These are phyloP conservation scores for Dipodascopsis tothii DNA, from an alignment of 805 yeast species.

Conservation along the genomic window DNA sequence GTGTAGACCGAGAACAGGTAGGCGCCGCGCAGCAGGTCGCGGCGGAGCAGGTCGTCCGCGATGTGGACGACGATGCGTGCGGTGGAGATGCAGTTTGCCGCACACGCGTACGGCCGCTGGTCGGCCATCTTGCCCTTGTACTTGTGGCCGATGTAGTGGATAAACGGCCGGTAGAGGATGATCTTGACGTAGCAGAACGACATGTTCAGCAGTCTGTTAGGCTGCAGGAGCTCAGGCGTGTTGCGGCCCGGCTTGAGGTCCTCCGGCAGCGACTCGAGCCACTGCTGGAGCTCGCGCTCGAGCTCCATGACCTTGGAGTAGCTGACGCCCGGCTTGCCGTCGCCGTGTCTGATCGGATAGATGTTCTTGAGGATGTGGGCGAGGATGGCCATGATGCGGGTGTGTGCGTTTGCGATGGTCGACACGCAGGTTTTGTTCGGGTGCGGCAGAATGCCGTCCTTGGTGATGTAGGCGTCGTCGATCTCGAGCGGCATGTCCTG, in stretches of 20 bases:
- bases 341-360: slow-evolving; percentile 54
- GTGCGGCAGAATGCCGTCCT: slow-evolving; percentile 46
- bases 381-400: slow-evolving; percentile 62
- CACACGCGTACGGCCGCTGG: slow-evolving; percentile 60
- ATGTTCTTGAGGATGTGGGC: slow-evolving; percentile 62
- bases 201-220: slow-evolving; percentile 53
- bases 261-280: slow-evolving; percentile 64
- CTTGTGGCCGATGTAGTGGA: slow-evolving; percentile 68
- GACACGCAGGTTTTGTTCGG: slow-evolving; percentile 41
- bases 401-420: slow-evolving; percentile 80
- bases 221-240: slow-evolving; percentile 62
- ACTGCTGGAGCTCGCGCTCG: slow-evolving; percentile 59
- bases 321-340: slow-evolving; percentile 7
- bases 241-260: slow-evolving; percentile 66
- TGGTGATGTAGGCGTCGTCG: slow-evolving; percentile 80
- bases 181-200: slow-evolving; percentile 57
- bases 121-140: slow-evolving; percentile 34
- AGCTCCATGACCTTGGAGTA: slow-evolving; percentile 45
- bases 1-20: slow-evolving; percentile 91
- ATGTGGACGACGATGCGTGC: slow-evolving; percentile 74
- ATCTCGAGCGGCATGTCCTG: slow-evolving; percentile 78
- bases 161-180: slow-evolving; percentile 78
- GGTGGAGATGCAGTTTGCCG: slow-evolving; percentile 74
- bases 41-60: slow-evolving; percentile 71
- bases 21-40: slow-evolving; percentile 67